These are phyloP conservation scores for Hyaloperonospora arabidopsidis DNA, from an alignment of 352 stramenopile genomes.

Conservation along the genomic window DNA sequence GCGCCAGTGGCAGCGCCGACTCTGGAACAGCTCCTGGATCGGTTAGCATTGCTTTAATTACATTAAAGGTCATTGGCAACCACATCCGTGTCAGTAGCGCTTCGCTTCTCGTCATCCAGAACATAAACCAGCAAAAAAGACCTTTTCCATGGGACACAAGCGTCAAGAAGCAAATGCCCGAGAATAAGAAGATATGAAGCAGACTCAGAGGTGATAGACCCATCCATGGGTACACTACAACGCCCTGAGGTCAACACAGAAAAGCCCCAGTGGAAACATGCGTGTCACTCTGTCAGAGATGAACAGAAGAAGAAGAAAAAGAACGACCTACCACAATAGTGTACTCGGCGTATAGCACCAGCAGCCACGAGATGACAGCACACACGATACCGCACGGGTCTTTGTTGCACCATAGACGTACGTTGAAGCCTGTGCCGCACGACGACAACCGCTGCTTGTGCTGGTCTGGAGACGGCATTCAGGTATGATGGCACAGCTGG, in stretches of 20 bases:
- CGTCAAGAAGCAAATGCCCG: slow-evolving; percentile 78
- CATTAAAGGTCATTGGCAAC: slow-evolving; percentile 5
- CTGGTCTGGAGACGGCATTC: slow-evolving; percentile 36
- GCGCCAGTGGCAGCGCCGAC: slow-evolving; percentile 83
- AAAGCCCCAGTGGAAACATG: too few relatives aligned
- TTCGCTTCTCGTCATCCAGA: background rate
- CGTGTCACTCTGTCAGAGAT: background rate
- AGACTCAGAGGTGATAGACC: slow-evolving; percentile 58
- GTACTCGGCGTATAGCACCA: slow-evolving; percentile 88
- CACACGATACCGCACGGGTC: slow-evolving; percentile 89
- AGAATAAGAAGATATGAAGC: slow-evolving; percentile 65
- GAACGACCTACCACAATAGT: slow-evolving; percentile 65
- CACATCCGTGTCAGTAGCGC: slow-evolving; percentile 4
- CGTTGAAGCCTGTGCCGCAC: slow-evolving; percentile 76
- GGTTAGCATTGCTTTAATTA: slow-evolving; percentile 90
- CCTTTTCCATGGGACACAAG: slow-evolving; percentile 91
- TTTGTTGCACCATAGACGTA: slow-evolving; percentile 85
- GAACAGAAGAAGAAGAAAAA: background rate
- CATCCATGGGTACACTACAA: slow-evolving; percentile 89
- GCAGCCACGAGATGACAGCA: slow-evolving; percentile 83
- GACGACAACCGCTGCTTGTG: slow-evolving; percentile 32
- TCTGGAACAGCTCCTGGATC: slow-evolving; percentile 95
- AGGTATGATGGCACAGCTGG: too few relatives aligned
- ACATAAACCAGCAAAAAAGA: slow-evolving; percentile 10
- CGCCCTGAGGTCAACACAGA: slow-evolving; percentile 33